Conservation (phyloP, 2,329 filamentous ascomycete genomes). For the Hypomyces perniciosus region DNA sequence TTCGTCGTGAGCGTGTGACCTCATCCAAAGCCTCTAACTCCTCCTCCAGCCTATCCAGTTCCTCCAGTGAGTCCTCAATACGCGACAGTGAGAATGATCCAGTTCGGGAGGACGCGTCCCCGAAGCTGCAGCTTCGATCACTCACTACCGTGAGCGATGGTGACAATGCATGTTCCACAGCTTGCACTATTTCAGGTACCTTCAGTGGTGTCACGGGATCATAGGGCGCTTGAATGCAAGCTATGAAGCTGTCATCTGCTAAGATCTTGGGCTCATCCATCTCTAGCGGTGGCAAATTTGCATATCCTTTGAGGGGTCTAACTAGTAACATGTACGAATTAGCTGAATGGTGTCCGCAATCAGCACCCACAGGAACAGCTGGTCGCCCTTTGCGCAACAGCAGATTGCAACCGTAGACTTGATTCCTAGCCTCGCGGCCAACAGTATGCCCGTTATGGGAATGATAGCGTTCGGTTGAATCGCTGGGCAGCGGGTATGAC, state of each 20-base stretch:
- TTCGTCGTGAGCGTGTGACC: constrained; percentile 30
- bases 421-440: constrained; percentile 18
- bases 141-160: constrained; percentile 27
- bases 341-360: constrained; percentile 18
- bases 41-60: constrained; percentile 56
- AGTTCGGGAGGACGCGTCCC: constrained; percentile 26
- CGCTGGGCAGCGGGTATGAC: constrained; percentile 29
- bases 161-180: constrained; percentile 28
- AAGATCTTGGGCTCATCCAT: constrained; percentile 15
- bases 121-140: constrained; percentile 29
- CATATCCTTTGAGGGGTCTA: constrained; percentile 33
- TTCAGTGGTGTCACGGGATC: constrained; percentile 23
- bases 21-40: constrained; percentile 49
- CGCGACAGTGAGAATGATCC: constrained; percentile 36
- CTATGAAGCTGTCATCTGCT: constrained; percentile 18
- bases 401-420: constrained; percentile 48
- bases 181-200: constrained; percentile 23
- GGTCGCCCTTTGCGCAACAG: constrained; percentile 31
- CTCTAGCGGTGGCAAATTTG: constrained; percentile 12
- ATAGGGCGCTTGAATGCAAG: constrained; percentile 20
- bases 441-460: constrained; percentile 2
- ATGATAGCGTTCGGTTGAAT: constrained; percentile 17
- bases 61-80: constrained; percentile 60
- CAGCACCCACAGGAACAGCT: constrained; percentile 16
- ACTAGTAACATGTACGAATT: constrained; percentile 43